A percentile compares a stretch with the other conserved stretches of the same genome.
Evolutionary conservation across 768 basidiomycete species (phyloP).

Genomic region (Leccinellum luteum): DNA sequence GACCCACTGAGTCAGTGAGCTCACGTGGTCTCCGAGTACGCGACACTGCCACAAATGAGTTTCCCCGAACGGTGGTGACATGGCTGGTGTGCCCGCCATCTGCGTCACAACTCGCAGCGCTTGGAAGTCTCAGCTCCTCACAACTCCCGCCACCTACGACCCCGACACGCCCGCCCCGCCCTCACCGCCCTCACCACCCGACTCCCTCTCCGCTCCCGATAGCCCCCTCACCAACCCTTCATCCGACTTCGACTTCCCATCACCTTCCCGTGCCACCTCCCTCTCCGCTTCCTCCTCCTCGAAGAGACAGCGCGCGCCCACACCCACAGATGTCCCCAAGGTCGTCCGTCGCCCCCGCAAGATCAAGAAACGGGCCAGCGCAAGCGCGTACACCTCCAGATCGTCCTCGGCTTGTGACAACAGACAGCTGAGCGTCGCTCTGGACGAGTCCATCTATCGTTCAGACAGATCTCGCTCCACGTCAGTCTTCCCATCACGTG

Average conservation of each 20-base stretch:
- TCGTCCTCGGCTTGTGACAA: conserved; percentile 47
- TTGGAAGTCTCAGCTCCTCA: conserved; percentile 23
- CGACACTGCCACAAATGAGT: conserved; percentile 23
- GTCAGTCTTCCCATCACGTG: conserved; percentile 43
- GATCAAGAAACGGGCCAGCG: conserved; percentile 25
- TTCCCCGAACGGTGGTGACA: conserved; percentile 3
- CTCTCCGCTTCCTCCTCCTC: conserved; percentile 25
- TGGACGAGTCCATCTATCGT: conserved; percentile 56
- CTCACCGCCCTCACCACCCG: conserved; percentile 22
- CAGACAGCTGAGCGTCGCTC: conserved; percentile 36
- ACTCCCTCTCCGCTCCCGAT: conserved; percentile 11
- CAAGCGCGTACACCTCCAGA: conserved; percentile 24
- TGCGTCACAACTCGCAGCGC: conserved; percentile 31
- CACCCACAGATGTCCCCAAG: background rate
- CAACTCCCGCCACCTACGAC: background rate
- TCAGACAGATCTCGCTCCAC: conserved; percentile 63
- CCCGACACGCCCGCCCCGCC: conserved; percentile 7
- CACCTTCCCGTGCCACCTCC: conserved; percentile 20
- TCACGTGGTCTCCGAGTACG: conserved; percentile 8
- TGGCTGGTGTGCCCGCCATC: conserved; percentile 16
- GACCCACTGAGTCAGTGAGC: too few species aligned
- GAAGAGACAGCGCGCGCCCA: conserved; percentile 22
- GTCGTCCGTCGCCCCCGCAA: conserved; percentile 16
- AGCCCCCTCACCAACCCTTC: conserved; percentile 25
- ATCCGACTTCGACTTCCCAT: conserved; percentile 13